Percentiles rank a stretch among this genome's conserved stretches.
Conservation (phyloP, 2,329 filamentous ascomycete genomes). For the Pezicula rhizophila region DNA sequence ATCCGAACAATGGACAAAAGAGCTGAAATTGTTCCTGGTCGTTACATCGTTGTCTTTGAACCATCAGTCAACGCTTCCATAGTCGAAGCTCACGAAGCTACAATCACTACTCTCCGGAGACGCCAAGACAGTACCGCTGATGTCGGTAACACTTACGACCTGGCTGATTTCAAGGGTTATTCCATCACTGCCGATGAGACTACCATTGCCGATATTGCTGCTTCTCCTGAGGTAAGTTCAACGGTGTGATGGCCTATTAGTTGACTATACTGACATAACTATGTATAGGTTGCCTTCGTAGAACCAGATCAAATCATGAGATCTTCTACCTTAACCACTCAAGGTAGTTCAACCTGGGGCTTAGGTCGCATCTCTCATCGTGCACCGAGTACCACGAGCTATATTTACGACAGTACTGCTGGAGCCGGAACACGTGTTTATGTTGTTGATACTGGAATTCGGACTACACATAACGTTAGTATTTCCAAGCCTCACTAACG, state of each 20-base stretch:
- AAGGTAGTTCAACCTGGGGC: constrained; percentile 11
- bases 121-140: constrained; percentile 36
- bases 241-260: no score
- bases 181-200: constrained; percentile 2
- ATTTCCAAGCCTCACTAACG: no score
- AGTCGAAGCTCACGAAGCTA: constrained; percentile 42
- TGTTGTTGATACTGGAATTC: constrained; percentile 24
- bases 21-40: not conserved
- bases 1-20: constrained; percentile 43
- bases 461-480: constrained; percentile 7
- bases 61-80: constrained; percentile 39
- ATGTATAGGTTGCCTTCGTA: constrained; percentile 2
- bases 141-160: constrained; percentile 1
- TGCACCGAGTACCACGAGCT: constrained; percentile 9
- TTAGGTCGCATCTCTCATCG: constrained; percentile 18
- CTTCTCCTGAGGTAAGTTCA: constrained; percentile 2
- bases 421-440: constrained; percentile 23
- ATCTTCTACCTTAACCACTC: constrained; percentile 18
- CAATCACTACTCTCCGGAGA: constrained; percentile 44
- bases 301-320: constrained; percentile 9
- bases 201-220: constrained; percentile 4
- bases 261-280: not conserved
- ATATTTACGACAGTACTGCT: constrained; percentile 18
- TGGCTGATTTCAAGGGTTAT: constrained; percentile 5
- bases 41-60: constrained; percentile 58